A percentile compares a stretch with the other conserved stretches of the same genome.
These are phyloP conservation scores for Rhizophagus prolifer DNA, from an alignment of 192 early-diverging fungal species.

Conservation along the genomic window DNA sequence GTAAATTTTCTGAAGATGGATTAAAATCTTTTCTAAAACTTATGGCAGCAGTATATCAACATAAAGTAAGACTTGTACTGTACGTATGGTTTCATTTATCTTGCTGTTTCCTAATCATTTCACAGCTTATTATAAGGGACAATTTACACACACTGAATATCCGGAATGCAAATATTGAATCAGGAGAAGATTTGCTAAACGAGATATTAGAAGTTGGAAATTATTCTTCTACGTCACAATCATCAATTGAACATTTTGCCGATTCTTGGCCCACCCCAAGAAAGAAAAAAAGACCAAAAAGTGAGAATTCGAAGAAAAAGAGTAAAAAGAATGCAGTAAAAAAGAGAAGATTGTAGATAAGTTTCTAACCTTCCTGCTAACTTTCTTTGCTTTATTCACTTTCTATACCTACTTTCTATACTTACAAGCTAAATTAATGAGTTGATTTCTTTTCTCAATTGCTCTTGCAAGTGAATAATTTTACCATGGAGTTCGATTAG, in stretches of 20 bases:
- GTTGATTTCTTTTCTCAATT: no score
- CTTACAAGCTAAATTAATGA: no score
- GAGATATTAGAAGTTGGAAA: neutral
- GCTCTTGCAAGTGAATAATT: no score
- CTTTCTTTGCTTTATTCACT: no score
- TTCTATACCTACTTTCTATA: no score
- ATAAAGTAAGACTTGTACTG: constrained; percentile 17
- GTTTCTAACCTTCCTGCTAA: no score
- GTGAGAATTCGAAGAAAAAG: constrained; percentile 2
- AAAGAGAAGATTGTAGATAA: no score
- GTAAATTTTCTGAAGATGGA: constrained; percentile 25
- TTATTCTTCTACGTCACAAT: neutral
- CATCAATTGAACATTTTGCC: neutral
- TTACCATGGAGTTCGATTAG: no score
- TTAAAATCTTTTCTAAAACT: constrained; percentile 22
- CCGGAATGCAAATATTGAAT: neutral
- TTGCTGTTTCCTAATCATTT: neutral
- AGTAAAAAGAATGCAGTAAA: constrained; percentile 2
- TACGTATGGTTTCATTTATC: neutral
- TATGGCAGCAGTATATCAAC: constrained; percentile 22
- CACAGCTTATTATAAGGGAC: constrained; percentile 12
- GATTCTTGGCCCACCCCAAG: neutral
- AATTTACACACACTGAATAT: constrained; percentile 11
- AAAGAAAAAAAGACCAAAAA: no score
- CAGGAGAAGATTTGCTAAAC: neutral